Percentiles rank a stretch among this genome's conserved stretches.
These are phyloP conservation scores for Saccharomyces uvarum DNA, from an alignment of 1,139 yeast species.

Conservation along the genomic window DNA sequence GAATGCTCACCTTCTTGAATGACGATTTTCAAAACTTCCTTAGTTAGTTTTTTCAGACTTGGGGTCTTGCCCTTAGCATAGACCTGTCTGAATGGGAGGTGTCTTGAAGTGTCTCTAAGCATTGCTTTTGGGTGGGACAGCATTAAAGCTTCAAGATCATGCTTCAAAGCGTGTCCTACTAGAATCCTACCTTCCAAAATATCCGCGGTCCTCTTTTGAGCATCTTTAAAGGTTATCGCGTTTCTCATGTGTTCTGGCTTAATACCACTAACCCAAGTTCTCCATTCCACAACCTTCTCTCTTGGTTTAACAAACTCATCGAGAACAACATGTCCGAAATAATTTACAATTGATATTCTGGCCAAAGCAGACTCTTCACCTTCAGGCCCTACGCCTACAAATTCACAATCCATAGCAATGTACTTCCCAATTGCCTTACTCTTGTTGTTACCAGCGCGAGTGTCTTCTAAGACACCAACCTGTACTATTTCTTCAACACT, in stretches of 20 bases:
- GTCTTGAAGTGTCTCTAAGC: slow-evolving; percentile 70
- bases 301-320: slow-evolving; percentile 72
- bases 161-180: slow-evolving; percentile 80
- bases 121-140: slow-evolving; percentile 57
- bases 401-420: slow-evolving; percentile 85
- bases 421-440: slow-evolving; percentile 53
- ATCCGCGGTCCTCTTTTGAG: slow-evolving; percentile 50
- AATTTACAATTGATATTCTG: slow-evolving; percentile 80
- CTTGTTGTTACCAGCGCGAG: slow-evolving; percentile 13
- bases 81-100: slow-evolving; percentile 46
- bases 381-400: slow-evolving; percentile 80
- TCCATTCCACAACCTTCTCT: slow-evolving; percentile 77
- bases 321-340: slow-evolving; percentile 60
- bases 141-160: slow-evolving; percentile 64
- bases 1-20: slow-evolving; percentile 78
- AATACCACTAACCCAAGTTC: slow-evolving; percentile 92
- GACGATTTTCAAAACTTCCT: slow-evolving; percentile 47
- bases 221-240: slow-evolving; percentile 60
- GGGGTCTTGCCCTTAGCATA: slow-evolving; percentile 64
- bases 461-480: slow-evolving; percentile 3
- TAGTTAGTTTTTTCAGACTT: slow-evolving; percentile 56
- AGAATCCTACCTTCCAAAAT: slow-evolving; percentile 46
- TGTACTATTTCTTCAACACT: slow-evolving; percentile 3
- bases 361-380: slow-evolving; percentile 70
- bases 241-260: slow-evolving; percentile 57